phyloP scores from a whole-genome alignment of 1,284 basidiomycete genomes.

The Entoloma clypeatum region DNA sequence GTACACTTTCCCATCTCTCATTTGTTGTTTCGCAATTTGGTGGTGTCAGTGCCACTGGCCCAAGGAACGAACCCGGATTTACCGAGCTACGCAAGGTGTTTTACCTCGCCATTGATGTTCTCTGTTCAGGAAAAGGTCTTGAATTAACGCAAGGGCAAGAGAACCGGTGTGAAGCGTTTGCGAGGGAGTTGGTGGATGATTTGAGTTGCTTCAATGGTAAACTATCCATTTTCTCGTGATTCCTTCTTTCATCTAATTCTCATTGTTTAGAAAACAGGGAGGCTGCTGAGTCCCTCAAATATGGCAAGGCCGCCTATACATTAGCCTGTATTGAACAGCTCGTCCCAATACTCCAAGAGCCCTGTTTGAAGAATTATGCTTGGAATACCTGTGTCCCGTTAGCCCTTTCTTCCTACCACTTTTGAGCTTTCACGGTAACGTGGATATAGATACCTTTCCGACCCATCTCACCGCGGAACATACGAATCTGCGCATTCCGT shows the following conservation, averaged over 20 bases:
- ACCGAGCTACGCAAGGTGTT: conserved; percentile 65
- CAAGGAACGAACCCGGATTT: conserved; percentile 43
- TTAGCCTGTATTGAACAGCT: conserved; percentile 70
- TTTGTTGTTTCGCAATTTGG: conserved; percentile 73
- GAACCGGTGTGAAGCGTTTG: conserved; percentile 35
- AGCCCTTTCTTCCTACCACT: conserved; percentile 25
- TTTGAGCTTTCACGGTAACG: conserved; percentile 4
- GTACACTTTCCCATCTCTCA: conserved; percentile 57
- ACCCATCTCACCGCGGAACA: conserved; percentile 57
- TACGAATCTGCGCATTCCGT: conserved; percentile 77
- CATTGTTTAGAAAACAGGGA: conserved; percentile 1
- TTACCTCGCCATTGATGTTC: conserved; percentile 67
- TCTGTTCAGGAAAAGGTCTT: conserved; percentile 32
- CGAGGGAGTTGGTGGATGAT: conserved; percentile 12
- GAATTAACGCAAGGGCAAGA: background rate
- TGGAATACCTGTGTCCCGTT: conserved; percentile 60
- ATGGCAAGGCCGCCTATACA: conserved; percentile 57
- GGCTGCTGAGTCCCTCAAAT: conserved; percentile 22
- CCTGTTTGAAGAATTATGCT: conserved; percentile 46
- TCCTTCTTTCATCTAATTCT: conserved; percentile 8
- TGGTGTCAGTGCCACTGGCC: conserved; percentile 51
- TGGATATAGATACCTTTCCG: conserved; percentile 46
- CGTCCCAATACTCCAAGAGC: conserved; percentile 49
- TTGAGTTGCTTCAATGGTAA: conserved; percentile 13
- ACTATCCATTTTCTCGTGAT: conserved; percentile 6